Conservation (phyloP, 2,329 filamentous ascomycete genomes). For the Paraphoma sp. region DNA sequence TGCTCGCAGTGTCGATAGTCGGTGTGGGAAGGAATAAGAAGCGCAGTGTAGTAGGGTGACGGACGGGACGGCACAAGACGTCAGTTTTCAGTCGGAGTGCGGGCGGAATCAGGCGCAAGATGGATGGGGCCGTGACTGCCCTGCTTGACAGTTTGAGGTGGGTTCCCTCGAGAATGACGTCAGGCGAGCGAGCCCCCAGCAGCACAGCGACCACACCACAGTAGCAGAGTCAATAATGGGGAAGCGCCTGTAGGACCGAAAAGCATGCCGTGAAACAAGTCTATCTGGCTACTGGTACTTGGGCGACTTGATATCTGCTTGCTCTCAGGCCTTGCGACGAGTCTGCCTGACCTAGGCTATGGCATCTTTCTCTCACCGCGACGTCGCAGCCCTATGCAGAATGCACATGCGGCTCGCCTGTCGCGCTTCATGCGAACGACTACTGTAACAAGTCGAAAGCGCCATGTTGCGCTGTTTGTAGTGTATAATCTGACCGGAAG, state of each 20-base stretch:
- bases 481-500: conserved; percentile 14
- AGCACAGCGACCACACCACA: not conserved
- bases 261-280: not conserved
- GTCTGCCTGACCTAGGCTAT: conserved; percentile 7
- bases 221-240: not conserved
- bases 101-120: conserved; percentile 18
- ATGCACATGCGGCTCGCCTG: conserved; percentile 8
- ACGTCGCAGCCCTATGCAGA: conserved; percentile 10
- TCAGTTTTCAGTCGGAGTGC: conserved; percentile 18
- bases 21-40: conserved; percentile 18
- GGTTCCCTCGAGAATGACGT: conserved; percentile 3
- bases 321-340: conserved; percentile 4
- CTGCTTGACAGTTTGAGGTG: not conserved
- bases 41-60: conserved; percentile 4
- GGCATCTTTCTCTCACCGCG: conserved; percentile 11
- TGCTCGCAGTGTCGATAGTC: not conserved
- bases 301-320: conserved; percentile 4
- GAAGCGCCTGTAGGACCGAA: not conserved
- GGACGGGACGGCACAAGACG: conserved; percentile 9
- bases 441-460: conserved; percentile 11
- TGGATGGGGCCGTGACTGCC: conserved; percentile 3
- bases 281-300: too few relatives aligned
- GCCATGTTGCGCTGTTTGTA: conserved; percentile 9
- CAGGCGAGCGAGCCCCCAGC: not conserved
- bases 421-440: conserved; percentile 21